Conservation (phyloP, 805 yeast genomes). For the Candida alai region DNA sequence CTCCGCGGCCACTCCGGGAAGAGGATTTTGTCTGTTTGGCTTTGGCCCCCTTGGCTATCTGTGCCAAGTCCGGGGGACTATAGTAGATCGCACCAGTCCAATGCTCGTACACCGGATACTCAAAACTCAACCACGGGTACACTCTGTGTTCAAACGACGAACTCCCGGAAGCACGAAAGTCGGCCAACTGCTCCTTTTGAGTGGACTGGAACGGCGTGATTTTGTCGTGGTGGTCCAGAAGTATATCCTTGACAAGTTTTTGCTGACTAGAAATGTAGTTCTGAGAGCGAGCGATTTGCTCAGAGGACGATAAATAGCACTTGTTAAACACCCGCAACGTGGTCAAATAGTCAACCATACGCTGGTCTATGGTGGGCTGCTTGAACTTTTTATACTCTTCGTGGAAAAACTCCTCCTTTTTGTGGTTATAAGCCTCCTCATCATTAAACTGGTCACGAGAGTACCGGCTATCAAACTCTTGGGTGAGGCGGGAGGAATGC, state of each 20-base stretch:
- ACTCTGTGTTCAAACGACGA: constrained; percentile 29
- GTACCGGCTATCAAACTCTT: constrained; percentile 19
- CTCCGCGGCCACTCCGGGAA: constrained; percentile 2
- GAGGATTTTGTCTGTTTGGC: no score
- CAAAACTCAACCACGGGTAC: constrained; percentile 39
- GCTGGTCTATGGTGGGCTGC: constrained; percentile 22
- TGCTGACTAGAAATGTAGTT: not conserved
- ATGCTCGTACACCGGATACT: constrained; percentile 37
- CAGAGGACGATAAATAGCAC: constrained; percentile 37
- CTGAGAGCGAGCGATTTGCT: constrained; percentile 7
- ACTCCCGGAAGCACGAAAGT: constrained; percentile 7
- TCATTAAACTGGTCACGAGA: constrained; percentile 20
- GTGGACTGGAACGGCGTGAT: constrained; percentile 2
- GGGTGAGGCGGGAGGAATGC: constrained; percentile 22
- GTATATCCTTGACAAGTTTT: not conserved
- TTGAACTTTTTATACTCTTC: constrained; percentile 19
- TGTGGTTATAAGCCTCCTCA: constrained; percentile 17
- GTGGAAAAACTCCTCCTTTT: constrained; percentile 24
- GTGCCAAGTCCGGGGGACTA: constrained; percentile 23
- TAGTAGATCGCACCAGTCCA: constrained; percentile 33
- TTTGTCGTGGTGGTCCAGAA: not conserved
- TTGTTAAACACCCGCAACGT: constrained; percentile 44
- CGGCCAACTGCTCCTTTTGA: not conserved
- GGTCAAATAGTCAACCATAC: constrained; percentile 39
- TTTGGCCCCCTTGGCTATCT: no score